Evolutionary conservation across 2,329 filamentous ascomycete genomes (phyloP).

Genomic region (Graphiopsis chlorocephala): DNA sequence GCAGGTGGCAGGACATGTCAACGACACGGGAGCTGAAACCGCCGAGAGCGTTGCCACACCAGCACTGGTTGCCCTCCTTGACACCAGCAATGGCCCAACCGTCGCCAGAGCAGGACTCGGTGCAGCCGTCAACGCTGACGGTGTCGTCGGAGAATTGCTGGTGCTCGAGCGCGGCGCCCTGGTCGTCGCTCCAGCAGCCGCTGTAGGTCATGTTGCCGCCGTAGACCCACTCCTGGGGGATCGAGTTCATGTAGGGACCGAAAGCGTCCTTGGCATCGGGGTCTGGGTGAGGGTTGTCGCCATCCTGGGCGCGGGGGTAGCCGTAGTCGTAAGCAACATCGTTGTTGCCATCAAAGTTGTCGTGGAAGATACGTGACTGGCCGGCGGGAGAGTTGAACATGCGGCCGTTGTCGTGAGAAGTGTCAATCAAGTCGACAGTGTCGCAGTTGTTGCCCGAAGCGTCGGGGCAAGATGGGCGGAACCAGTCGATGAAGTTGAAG

Average conservation of each 20-base stretch:
- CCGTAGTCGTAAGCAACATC: conserved; percentile 32
- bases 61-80: conserved; percentile 33
- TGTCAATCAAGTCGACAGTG: conserved; percentile 33
- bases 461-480: conserved; percentile 30
- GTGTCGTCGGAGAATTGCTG: conserved; percentile 23
- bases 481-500: conserved; percentile 36
- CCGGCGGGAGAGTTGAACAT: conserved; percentile 35
- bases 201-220: conserved; percentile 33
- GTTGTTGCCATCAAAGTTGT: conserved; percentile 35
- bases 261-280: background rate
- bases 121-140: conserved; percentile 31
- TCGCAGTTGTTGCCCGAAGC: conserved; percentile 27
- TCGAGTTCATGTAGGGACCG: conserved; percentile 13
- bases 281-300: conserved; percentile 26
- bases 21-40: conserved; percentile 24
- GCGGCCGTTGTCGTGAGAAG: conserved; percentile 32
- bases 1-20: conserved; percentile 28
- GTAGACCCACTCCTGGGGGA: conserved; percentile 22
- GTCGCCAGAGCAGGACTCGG: conserved; percentile 27
- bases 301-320: conserved; percentile 31
- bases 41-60: conserved; percentile 31
- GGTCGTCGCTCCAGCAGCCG: conserved; percentile 35
- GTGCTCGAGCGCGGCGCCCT: conserved; percentile 24
- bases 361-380: conserved; percentile 33
- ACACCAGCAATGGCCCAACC: conserved; percentile 35